Percentiles rank a stretch among this genome's conserved stretches.
These are phyloP conservation scores for Tulasnella sp. DNA, from an alignment of 768 basidiomycete species.

Conservation along the genomic window DNA sequence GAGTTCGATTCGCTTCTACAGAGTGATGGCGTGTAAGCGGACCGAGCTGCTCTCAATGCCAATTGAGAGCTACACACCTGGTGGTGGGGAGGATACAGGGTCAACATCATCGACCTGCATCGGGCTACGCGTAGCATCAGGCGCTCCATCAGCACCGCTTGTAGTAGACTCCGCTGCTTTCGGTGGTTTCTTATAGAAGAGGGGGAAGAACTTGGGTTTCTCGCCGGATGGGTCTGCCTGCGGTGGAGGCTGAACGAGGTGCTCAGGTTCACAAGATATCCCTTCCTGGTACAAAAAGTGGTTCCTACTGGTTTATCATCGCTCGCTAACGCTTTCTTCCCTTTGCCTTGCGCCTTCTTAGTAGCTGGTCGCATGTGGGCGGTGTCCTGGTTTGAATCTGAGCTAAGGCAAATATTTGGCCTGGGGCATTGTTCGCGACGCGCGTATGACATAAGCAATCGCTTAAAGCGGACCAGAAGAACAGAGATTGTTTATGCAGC, in stretches of 20 bases:
- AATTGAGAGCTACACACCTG: background rate
- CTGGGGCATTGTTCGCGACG: background rate
- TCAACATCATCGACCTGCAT: background rate
- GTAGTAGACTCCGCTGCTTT: background rate
- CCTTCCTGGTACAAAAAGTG: background rate
- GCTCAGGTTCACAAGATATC: background rate
- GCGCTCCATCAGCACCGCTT: background rate
- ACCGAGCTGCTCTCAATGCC: background rate
- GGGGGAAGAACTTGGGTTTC: conserved; percentile 13
- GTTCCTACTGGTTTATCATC: background rate
- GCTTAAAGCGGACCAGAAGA: background rate
- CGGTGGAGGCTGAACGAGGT: background rate
- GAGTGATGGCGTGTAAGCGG: background rate
- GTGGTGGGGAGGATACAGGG: conserved; percentile 13
- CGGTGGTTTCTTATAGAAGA: conserved; percentile 13
- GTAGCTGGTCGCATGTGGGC: background rate
- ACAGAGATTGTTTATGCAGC: background rate
- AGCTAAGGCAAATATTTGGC: background rate
- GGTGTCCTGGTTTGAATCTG: conserved; percentile 1
- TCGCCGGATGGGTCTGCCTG: background rate
- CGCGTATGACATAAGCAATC: background rate
- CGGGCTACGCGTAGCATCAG: background rate
- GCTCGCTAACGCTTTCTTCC: background rate
- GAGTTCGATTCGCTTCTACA: background rate
- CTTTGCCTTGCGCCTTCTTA: background rate